Evolutionary conservation across 1,284 basidiomycete genomes (phyloP).

Genomic region (Ceratobasidium sp.): DNA sequence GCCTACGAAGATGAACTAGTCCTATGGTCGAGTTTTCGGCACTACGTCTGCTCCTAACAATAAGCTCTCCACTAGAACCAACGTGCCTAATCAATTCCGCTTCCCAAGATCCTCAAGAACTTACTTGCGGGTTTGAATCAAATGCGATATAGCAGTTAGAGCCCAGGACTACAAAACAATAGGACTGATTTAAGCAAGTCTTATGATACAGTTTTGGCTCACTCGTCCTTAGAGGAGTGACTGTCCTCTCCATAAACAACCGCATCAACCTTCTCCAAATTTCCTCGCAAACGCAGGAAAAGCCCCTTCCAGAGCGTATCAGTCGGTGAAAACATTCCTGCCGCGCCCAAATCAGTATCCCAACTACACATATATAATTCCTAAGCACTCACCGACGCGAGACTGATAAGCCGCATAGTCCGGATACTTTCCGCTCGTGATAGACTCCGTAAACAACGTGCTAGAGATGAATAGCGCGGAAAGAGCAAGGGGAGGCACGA

Average conservation of each 20-base stretch:
- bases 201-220: too few relatives aligned
- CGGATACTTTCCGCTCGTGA: slow-evolving; percentile 81
- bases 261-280: slow-evolving; percentile 55
- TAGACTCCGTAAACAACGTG: slow-evolving; percentile 82
- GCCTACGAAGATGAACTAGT: too few relatives aligned
- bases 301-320: slow-evolving; percentile 55
- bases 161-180: too few relatives aligned
- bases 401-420: slow-evolving; percentile 77
- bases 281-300: slow-evolving; percentile 54
- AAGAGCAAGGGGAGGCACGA: slow-evolving; percentile 67
- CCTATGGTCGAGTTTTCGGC: too few relatives aligned
- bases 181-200: too few relatives aligned
- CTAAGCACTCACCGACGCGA: slow-evolving; percentile 78
- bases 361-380: slow-evolving; percentile 35
- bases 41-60: too few relatives aligned
- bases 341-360: slow-evolving; percentile 31
- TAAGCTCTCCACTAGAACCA: too few relatives aligned
- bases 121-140: too few relatives aligned
- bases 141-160: too few relatives aligned
- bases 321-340: slow-evolving; percentile 40
- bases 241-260: slow-evolving; percentile 57
- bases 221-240: slow-evolving; percentile 6
- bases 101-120: too few relatives aligned
- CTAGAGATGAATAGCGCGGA: slow-evolving; percentile 77
- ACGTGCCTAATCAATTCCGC: too few relatives aligned